These are phyloP conservation scores for Trichoderma arundinaceum DNA, from an alignment of 2,329 filamentous ascomycete species.

Conservation along the genomic window DNA sequence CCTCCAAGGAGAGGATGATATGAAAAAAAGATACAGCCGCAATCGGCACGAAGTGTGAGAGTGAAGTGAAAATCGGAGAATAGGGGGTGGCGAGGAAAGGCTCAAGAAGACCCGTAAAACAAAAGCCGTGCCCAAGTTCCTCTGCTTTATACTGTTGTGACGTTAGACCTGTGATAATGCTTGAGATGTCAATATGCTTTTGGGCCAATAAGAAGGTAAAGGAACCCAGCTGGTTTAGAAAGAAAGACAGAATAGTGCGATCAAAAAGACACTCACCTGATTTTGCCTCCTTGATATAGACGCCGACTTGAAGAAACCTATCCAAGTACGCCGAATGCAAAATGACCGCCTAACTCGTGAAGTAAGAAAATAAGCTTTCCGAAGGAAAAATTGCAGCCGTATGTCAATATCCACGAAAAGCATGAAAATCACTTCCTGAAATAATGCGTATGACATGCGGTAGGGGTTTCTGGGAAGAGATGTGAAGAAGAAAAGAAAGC, in stretches of 20 bases:
- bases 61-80: not conserved
- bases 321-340: slow-evolving; percentile 1
- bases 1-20: slow-evolving; percentile 12
- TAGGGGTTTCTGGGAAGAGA: no score
- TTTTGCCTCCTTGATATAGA: not conserved
- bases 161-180: not conserved
- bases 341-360: not conserved
- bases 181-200: not conserved
- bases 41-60: not conserved
- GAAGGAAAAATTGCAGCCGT: not conserved
- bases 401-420: not conserved
- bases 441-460: not conserved
- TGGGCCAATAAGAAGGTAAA: not conserved
- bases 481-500: not conserved
- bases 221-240: no score
- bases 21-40: not conserved
- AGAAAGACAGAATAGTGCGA: not conserved
- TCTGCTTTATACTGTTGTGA: not conserved
- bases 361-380: not conserved
- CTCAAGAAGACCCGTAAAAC: not conserved
- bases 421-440: not conserved
- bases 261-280: slow-evolving; percentile 3
- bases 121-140: not conserved
- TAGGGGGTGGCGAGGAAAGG: not conserved
- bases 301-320: not conserved